Evolutionary conservation across 768 basidiomycete species (phyloP).

Genomic region (Trametes sanguinea): DNA sequence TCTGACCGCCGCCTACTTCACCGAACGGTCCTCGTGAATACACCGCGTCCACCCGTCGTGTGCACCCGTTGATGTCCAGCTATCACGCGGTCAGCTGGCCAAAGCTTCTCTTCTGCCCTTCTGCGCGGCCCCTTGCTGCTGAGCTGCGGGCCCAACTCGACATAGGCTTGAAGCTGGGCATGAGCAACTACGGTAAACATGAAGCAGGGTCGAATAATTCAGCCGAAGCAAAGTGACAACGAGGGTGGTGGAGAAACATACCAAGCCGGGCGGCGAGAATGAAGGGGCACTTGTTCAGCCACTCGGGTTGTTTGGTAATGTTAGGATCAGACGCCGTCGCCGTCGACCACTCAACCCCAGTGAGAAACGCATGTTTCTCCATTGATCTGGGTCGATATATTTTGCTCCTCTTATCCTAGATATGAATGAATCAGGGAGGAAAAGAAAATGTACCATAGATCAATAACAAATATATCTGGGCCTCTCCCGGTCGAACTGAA

Average conservation of each 20-base stretch:
- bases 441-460: not conserved
- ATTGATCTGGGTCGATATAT: not conserved
- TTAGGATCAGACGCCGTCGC: no score
- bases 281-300: no score
- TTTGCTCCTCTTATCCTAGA: not conserved
- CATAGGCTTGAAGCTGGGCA: no score
- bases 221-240: not conserved
- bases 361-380: not conserved
- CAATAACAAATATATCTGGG: no score
- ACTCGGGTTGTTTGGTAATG: no score
- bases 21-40: not conserved
- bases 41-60: not conserved
- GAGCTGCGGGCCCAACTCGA: no score
- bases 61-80: slow-evolving; percentile 11
- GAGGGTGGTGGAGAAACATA: not conserved
- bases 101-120: not conserved
- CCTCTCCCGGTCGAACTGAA: no score
- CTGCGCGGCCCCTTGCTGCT: no score
- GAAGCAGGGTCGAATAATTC: no score
- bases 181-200: no score
- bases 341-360: not conserved
- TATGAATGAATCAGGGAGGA: not conserved
- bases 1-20: slow-evolving; percentile 6
- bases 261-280: no score
- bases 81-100: slow-evolving; percentile 10